Conservation (phyloP, 2,329 filamentous ascomycete genomes). For the Phyllosticta capitalensis region DNA sequence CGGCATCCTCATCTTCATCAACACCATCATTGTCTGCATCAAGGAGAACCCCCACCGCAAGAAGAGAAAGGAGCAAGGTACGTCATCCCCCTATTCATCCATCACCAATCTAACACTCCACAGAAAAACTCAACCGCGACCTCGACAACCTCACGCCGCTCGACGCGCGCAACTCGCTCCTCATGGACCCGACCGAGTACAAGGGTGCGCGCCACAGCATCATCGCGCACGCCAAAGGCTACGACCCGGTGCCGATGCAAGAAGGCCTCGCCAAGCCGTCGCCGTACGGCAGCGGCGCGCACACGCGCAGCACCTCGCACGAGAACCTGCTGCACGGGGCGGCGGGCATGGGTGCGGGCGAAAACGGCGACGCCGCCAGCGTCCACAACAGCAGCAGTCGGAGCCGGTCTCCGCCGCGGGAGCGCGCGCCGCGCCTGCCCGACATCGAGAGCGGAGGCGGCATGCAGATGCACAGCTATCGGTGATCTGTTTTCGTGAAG, state of each 20-base stretch:
- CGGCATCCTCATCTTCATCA: constrained; percentile 80
- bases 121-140: constrained; percentile 69
- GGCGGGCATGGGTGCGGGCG: constrained; percentile 24
- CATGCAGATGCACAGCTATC: background rate
- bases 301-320: background rate
- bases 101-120: constrained; percentile 21
- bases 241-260: constrained; percentile 25
- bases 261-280: constrained; percentile 22
- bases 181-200: constrained; percentile 53
- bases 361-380: background rate
- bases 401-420: constrained; percentile 18
- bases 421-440: constrained; percentile 21
- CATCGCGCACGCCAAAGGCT: constrained; percentile 16
- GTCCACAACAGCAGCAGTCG: constrained; percentile 6
- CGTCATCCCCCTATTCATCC: constrained; percentile 29
- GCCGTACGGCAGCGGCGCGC: constrained; percentile 14
- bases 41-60: constrained; percentile 84
- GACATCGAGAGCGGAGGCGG: constrained; percentile 15
- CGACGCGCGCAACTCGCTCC: constrained; percentile 76
- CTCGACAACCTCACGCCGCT: constrained; percentile 77
- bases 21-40: constrained; percentile 73
- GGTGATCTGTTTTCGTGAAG: background rate
- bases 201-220: constrained; percentile 26
- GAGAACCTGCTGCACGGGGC: constrained; percentile 24
- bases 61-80: constrained; percentile 82